phyloP scores from a whole-genome alignment of 75 land plant species.

The Larix kaempferi region DNA sequence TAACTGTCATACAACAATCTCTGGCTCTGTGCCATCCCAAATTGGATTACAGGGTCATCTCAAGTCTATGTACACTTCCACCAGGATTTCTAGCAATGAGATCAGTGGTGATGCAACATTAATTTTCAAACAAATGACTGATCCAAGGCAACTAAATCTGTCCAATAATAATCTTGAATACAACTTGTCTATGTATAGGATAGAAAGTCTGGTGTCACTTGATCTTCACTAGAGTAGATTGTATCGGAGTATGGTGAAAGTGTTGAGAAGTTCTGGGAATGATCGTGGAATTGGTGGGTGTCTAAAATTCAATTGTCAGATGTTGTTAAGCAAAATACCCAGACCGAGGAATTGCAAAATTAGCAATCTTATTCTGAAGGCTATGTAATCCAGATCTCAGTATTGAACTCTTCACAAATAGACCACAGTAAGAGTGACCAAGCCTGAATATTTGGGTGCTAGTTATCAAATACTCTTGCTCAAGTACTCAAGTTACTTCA shows the following conservation, averaged over 20 bases:
- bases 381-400: no score
- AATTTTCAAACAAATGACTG: constrained; percentile 33
- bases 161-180: constrained; percentile 37
- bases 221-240: constrained; percentile 52
- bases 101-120: constrained; percentile 40
- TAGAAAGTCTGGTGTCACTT: constrained; percentile 27
- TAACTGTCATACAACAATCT: constrained; percentile 55
- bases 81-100: constrained; percentile 57
- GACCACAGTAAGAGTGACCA: no score
- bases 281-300: constrained; percentile 35
- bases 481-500: no score
- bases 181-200: constrained; percentile 19
- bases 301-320: constrained; percentile 34
- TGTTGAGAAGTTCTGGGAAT: constrained; percentile 28
- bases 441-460: no score
- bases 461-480: no score
- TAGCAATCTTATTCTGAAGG: no score
- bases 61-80: constrained; percentile 32
- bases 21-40: constrained; percentile 36
- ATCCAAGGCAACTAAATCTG: constrained; percentile 32
- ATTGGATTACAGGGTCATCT: constrained; percentile 39
- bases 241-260: constrained; percentile 22
- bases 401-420: no score
- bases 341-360: background rate
- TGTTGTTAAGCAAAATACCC: constrained; percentile 61